These are phyloP conservation scores for Chlorella variabilis DNA, from an alignment of 163 green algal species.

Conservation along the genomic window DNA sequence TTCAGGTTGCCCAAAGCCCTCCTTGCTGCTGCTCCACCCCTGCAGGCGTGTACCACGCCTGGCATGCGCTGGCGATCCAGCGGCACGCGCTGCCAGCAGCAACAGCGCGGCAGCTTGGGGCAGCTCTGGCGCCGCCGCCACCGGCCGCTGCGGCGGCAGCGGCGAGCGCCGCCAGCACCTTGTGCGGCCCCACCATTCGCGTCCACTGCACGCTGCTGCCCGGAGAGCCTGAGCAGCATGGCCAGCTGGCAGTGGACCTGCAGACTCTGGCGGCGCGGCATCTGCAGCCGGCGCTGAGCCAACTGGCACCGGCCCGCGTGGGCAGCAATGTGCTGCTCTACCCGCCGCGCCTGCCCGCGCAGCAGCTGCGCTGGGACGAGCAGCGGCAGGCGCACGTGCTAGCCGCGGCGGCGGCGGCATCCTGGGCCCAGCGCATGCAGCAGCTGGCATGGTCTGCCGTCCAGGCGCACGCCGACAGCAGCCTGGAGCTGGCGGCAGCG, in stretches of 20 bases:
- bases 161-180: too few species aligned
- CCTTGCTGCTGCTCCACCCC: too few species aligned
- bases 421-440: conserved; percentile 11
- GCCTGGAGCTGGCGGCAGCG: neutral
- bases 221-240: neutral
- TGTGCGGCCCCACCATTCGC: neutral
- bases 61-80: neutral
- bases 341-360: neutral
- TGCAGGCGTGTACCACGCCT: conserved; percentile 19
- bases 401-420: neutral
- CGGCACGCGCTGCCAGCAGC: neutral
- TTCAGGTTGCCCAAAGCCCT: neutral
- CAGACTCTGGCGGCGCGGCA: neutral
- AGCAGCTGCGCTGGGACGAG: conserved; percentile 5
- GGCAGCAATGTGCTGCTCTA: neutral
- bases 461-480: neutral
- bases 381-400: neutral
- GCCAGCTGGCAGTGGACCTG: neutral
- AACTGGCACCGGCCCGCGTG: neutral
- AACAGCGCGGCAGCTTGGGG: neutral
- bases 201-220: conserved; percentile 11
- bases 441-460: neutral
- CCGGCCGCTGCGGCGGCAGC: neutral
- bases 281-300: neutral
- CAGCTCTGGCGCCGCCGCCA: neutral